Conservation (phyloP, 768 basidiomycete genomes). For the Rhodocollybia butyracea region DNA sequence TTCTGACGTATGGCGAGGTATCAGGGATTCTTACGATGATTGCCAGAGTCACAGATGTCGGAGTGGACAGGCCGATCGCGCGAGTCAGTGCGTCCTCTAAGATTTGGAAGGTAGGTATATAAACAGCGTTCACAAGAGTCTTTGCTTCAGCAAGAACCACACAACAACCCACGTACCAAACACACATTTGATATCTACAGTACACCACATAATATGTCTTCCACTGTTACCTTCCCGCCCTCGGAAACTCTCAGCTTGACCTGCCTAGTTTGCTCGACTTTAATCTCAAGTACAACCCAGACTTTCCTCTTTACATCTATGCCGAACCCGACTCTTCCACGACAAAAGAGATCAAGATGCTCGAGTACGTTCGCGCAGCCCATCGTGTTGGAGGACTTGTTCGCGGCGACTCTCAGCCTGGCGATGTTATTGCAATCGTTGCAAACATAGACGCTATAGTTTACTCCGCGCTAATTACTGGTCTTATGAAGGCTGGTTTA, state of each 20-base stretch:
- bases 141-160: no score
- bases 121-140: no score
- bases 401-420: conserved; percentile 13
- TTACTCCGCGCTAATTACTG: conserved; percentile 23
- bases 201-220: no score
- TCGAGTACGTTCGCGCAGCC: conserved; percentile 25
- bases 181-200: no score
- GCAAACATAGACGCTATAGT: conserved; percentile 26
- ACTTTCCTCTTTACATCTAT: conserved; percentile 28
- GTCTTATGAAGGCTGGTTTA: conserved; percentile 24
- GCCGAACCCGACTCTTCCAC: conserved; percentile 15
- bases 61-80: no score
- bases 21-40: no score
- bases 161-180: no score
- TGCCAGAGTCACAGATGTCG: no score
- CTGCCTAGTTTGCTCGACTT: conserved; percentile 32
- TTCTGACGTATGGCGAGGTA: no score
- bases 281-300: conserved; percentile 31
- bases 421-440: conserved; percentile 27
- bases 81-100: no score
- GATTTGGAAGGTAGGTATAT: no score
- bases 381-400: conserved; percentile 25
- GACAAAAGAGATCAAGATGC: conserved; percentile 18
- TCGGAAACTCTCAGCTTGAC: conserved; percentile 13
- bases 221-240: neutral